Evolutionary conservation across 768 basidiomycete genomes (phyloP), one percentile per base, ranked within the genome.

Genomic region (Mycena belliarum): DNA sequence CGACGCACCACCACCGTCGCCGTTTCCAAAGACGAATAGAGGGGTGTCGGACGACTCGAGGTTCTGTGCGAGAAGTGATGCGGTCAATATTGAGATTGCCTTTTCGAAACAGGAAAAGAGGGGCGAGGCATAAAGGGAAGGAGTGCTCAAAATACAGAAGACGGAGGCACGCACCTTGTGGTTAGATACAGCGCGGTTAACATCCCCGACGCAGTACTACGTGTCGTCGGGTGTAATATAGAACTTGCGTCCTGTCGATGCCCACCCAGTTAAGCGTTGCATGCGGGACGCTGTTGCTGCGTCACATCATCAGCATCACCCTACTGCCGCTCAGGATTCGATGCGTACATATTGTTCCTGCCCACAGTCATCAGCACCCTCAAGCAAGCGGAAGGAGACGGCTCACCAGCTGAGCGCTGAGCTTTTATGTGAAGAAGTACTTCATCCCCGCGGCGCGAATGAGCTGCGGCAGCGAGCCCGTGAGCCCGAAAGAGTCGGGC

Each of bases 191-290:
- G 90, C 95, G 67, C 91, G 91, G 66, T 87, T 85, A 23, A 98
- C 82, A 55, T 98, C 97, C 11, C 84, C 86, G 18, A 94, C 89
- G 94, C 93, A 16, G 89, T 96, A 72, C n/a, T 98, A 98, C 1
- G 91, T 95, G 66, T 94, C 90, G 52, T 89, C 88, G 29, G 96
- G 96, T 4, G 95, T 98, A 95, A 99, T 96, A 68, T 99, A 98
- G 72, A 12, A 98, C 88, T 70, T 98, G 97, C 0, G 87, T 88
- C 14, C 95, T 94, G 68, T 99, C 97, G 58, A 97, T 88, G 18
- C 95, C 95, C 26, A 91, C 87, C 93, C 93, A 97, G 70, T 96
- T 98, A 76, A 99, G 98, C 0, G 94, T 95, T 3, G 92, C 87
- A 68, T 98, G 93, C 14, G 96, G 97, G 76, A 98, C 98, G 12